Evolutionary conservation across 768 basidiomycete genomes (phyloP).

Genomic region (Tubosaeta sp.): DNA sequence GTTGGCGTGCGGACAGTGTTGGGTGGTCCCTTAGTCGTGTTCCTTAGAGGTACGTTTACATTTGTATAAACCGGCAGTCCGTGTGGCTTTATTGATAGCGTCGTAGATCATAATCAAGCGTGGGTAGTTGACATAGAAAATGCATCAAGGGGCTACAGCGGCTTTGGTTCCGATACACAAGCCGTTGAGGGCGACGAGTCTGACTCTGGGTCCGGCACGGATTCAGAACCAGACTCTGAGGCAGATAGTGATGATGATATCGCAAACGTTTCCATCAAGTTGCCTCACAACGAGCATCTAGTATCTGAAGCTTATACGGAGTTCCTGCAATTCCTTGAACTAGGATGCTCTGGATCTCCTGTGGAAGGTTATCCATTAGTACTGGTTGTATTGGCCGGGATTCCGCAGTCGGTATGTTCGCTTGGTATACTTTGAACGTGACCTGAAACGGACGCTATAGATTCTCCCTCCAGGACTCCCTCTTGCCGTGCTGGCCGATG

Average conservation of each 20-base stretch:
- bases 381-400: slow-evolving; percentile 75
- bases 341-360: slow-evolving; percentile 78
- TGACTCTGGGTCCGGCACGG: slow-evolving; percentile 29
- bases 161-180: slow-evolving; percentile 27
- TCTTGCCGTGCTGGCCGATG: background rate
- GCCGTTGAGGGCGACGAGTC: slow-evolving; percentile 31
- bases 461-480: slow-evolving; percentile 23
- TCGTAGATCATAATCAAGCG: slow-evolving; percentile 55
- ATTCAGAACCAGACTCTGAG: slow-evolving; percentile 13
- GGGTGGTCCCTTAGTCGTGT: slow-evolving; percentile 67
- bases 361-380: slow-evolving; percentile 78
- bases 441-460: slow-evolving; percentile 2
- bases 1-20: slow-evolving; percentile 58
- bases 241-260: slow-evolving; percentile 28
- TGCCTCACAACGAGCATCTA: background rate
- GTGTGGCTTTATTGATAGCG: background rate
- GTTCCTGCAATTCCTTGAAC: slow-evolving; percentile 74
- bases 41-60: slow-evolving; percentile 56
- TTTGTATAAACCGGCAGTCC: background rate
- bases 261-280: slow-evolving; percentile 16
- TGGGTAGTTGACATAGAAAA: slow-evolving; percentile 46
- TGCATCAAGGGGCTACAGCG: slow-evolving; percentile 8
- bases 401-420: slow-evolving; percentile 58
- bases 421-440: background rate
- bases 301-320: slow-evolving; percentile 54